Conservation (phyloP, 495 filamentous ascomycete species). For the Penicillium diatomitis region DNA sequence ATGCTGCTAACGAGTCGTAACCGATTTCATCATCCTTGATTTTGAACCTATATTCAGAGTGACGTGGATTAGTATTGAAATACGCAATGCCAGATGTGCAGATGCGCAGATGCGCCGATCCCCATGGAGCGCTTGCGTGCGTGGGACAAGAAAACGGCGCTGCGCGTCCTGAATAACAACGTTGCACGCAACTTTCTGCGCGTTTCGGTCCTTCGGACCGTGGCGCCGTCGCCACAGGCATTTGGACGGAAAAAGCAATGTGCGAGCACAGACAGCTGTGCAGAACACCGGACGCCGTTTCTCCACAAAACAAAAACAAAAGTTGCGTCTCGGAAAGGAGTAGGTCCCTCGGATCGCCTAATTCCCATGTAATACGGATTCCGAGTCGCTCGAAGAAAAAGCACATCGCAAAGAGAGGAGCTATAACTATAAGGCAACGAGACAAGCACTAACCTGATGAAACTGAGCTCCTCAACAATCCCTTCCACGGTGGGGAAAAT, state of each 20-base stretch:
- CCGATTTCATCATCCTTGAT: slow-evolving; percentile 75
- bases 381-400: not conserved
- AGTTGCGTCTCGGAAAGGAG: no score
- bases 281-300: no score
- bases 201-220: no score
- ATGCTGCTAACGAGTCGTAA: slow-evolving; percentile 67
- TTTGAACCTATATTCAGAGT: slow-evolving; percentile 56
- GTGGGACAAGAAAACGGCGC: not conserved
- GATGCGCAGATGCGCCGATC: not conserved
- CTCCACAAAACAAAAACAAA: no score
- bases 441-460: slow-evolving; percentile 50
- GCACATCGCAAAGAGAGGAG: not conserved
- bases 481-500: slow-evolving; percentile 51
- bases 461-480: slow-evolving; percentile 69
- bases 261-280: no score
- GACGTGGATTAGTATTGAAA: slow-evolving; percentile 4
- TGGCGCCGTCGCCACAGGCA: no score
- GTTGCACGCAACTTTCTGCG: no score
- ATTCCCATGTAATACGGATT: no score
- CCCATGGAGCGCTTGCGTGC: not conserved
- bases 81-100: not conserved
- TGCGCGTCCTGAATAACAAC: not conserved
- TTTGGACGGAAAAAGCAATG: no score
- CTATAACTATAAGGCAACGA: not conserved
- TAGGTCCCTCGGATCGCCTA: no score